These are phyloP conservation scores for Tubosaeta brunneosetosa DNA, from an alignment of 768 basidiomycete genomes.

Conservation along the genomic window DNA sequence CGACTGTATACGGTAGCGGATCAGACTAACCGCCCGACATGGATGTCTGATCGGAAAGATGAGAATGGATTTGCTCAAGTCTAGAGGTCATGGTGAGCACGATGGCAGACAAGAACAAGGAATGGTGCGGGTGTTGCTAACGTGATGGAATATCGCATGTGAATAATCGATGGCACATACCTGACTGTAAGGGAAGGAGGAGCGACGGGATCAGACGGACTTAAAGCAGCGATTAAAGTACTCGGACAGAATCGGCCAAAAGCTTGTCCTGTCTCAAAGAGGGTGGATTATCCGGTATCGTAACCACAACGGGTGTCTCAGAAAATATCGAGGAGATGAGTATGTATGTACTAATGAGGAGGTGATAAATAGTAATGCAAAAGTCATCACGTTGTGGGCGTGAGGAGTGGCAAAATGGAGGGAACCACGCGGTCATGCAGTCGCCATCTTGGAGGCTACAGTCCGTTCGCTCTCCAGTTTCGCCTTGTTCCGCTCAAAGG, in stretches of 20 bases:
- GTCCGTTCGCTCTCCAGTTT: slow-evolving; percentile 88
- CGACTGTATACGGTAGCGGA: not conserved
- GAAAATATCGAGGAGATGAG: slow-evolving; percentile 5
- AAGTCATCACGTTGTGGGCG: slow-evolving; percentile 18
- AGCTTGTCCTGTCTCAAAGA: slow-evolving; percentile 4
- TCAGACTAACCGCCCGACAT: slow-evolving; percentile 53
- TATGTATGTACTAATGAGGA: slow-evolving; percentile 17
- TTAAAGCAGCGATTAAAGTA: not conserved
- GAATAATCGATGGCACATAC: slow-evolving; percentile 10
- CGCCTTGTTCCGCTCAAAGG: slow-evolving; percentile 82
- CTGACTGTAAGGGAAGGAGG: not conserved
- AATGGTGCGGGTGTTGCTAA: not conserved
- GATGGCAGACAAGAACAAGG: slow-evolving; percentile 30
- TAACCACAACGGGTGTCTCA: slow-evolving; percentile 6
- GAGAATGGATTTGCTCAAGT: slow-evolving; percentile 54
- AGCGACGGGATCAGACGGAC: not conserved
- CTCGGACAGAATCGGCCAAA: not conserved
- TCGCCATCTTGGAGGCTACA: slow-evolving; percentile 80
- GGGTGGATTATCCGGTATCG: slow-evolving; percentile 14
- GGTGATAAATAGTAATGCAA: slow-evolving; percentile 27
- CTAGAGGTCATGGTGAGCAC: slow-evolving; percentile 47
- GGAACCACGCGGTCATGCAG: slow-evolving; percentile 42
- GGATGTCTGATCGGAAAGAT: slow-evolving; percentile 39
- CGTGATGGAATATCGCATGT: slow-evolving; percentile 12
- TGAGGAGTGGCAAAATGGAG: slow-evolving; percentile 7